These are phyloP conservation scores for Mycena vulgaris DNA, from an alignment of 768 basidiomycete species.

Conservation along the genomic window DNA sequence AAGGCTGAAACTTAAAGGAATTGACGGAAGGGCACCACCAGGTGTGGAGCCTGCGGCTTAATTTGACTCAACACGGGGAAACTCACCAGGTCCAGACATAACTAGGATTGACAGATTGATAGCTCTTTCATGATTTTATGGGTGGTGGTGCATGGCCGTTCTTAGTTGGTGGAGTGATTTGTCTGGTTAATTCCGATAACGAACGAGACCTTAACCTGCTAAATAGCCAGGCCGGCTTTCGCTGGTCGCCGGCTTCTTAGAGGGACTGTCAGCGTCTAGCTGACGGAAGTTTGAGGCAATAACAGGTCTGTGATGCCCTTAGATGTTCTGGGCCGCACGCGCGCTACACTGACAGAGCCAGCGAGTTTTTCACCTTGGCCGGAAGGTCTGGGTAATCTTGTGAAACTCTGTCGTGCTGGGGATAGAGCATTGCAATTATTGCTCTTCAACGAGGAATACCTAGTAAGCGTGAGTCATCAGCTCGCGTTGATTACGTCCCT, in stretches of 20 bases:
- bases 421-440: slow-evolving; percentile 94
- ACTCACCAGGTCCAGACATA: slow-evolving; percentile 87
- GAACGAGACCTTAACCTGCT: slow-evolving; percentile 95
- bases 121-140: slow-evolving; percentile 89
- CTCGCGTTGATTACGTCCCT: slow-evolving; percentile 92
- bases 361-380: slow-evolving; percentile 84
- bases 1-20: slow-evolving; percentile 76
- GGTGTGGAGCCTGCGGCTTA: slow-evolving; percentile 81
- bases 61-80: slow-evolving; percentile 89
- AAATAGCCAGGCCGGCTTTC: slow-evolving; percentile 87
- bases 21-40: slow-evolving; percentile 77
- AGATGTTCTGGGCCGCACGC: slow-evolving; percentile 81
- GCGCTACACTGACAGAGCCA: slow-evolving; percentile 93
- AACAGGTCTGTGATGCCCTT: slow-evolving; percentile 90
- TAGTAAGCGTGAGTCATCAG: slow-evolving; percentile 92
- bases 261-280: slow-evolving; percentile 88
- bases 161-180: slow-evolving; percentile 95
- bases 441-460: slow-evolving; percentile 94
- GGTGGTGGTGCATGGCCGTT: slow-evolving; percentile 92
- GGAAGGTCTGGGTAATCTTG: slow-evolving; percentile 85
- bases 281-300: slow-evolving; percentile 91
- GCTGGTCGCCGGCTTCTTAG: slow-evolving; percentile 88
- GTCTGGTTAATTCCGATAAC: slow-evolving; percentile 97
- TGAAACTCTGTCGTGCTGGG: slow-evolving; percentile 87
- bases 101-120: slow-evolving; percentile 86